Base-by-base conservation (phyloP, 2,329 filamentous ascomycete species). In the Penicillium digitatum region DNA sequence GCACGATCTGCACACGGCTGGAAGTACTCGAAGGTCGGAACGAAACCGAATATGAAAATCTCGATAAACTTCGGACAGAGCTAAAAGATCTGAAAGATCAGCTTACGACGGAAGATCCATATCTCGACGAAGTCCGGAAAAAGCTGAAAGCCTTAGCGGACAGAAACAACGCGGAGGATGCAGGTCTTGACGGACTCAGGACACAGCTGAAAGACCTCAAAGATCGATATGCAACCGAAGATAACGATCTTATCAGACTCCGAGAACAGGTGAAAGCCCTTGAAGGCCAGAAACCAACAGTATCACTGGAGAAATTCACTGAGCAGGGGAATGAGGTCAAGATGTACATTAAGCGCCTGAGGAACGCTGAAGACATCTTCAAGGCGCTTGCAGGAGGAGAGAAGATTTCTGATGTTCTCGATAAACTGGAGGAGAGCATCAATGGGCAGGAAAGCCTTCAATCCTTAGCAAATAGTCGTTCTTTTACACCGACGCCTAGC, bases 301-400 rank as follows among this genome's bases (percentile, higher is more conserved):
- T 46, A 5, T 34, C 43, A 11, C 3, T 46, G 9, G 20, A 46
- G 20, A 2, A 46, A 34, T 46, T 46, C 8, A 46, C 16, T 20
- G 43, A 16, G 14, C 43, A 34, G 12, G 31, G 20, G 8, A 20
- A 26, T 16, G 9, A 27, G 5, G 29, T 42, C 11, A 31, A 34
- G 9, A 46, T 46, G 43, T 50, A 50, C 14, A 31, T 50, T 12
- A 50, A 29, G 22, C 49, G 49, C 32, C 14, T 52, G 7, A 46
- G 49, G n/a, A 52, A 20, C 1, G 42, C 34, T 14, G 49, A 52
- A 24, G 49, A 52, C 26, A 27, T 11, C 11, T 29, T 39, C 12
- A 52, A 32, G 27, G 6, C 32, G 3, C 26, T 29, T 40, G 37
- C 14, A 24, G 37, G 4, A 10, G 27, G 6, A 32, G 18, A 18